Conservation (phyloP, 2,329 filamentous ascomycete species). For the Neobulgaria alba region DNA sequence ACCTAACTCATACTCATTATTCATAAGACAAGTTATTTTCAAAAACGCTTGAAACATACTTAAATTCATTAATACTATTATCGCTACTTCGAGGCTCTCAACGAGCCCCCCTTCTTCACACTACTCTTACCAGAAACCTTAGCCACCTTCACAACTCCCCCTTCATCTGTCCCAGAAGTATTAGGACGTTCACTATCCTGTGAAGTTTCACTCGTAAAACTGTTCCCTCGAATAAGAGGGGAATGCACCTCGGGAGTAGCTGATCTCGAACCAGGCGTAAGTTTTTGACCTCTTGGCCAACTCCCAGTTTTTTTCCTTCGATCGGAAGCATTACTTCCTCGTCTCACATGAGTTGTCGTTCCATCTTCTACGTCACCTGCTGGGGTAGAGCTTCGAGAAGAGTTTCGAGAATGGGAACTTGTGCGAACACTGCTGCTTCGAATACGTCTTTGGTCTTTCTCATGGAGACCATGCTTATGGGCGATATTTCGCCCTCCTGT, state of each 20-base stretch:
- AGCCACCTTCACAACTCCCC: slow-evolving; percentile 11
- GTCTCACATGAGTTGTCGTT: slow-evolving; percentile 18
- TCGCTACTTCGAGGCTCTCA: slow-evolving; percentile 13
- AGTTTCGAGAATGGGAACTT: slow-evolving; percentile 27
- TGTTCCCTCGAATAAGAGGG: slow-evolving; percentile 25
- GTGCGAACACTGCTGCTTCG: slow-evolving; percentile 25
- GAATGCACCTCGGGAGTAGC: slow-evolving; percentile 26
- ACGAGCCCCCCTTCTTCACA: slow-evolving; percentile 9
- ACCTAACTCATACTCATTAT: too few species aligned
- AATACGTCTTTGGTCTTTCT: slow-evolving; percentile 24
- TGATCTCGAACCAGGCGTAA: slow-evolving; percentile 23
- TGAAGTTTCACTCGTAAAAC: slow-evolving; percentile 25
- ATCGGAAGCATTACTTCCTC: slow-evolving; percentile 23
- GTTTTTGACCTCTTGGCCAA: slow-evolving; percentile 16
- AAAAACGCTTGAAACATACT: too few species aligned
- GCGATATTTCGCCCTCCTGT: slow-evolving; percentile 8
- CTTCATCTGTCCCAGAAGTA: slow-evolving; percentile 16
- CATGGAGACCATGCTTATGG: slow-evolving; percentile 19
- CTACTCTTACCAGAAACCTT: slow-evolving; percentile 13
- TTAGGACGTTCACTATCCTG: slow-evolving; percentile 22
- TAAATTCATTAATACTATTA: too few species aligned
- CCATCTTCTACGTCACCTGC: slow-evolving; percentile 25
- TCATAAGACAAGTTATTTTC: too few species aligned
- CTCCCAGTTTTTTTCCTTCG: slow-evolving; percentile 22
- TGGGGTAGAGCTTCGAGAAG: slow-evolving; percentile 30